A percentile compares a stretch with the other conserved stretches of the same genome.
Conservation (phyloP, 352 stramenopile species). For the Thalassiosira mediterranea region DNA sequence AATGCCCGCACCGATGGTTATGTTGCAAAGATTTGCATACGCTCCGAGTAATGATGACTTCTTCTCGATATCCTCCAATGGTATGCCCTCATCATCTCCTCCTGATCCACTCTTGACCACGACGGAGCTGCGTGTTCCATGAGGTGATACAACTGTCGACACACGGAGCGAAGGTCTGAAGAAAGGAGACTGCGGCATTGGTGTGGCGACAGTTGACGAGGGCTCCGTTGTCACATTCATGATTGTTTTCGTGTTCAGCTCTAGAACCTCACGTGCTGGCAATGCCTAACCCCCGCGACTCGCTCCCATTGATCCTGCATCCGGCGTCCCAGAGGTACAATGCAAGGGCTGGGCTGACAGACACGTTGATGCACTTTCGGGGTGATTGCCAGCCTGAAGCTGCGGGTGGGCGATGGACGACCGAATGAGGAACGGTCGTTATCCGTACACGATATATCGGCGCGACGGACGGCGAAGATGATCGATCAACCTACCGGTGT, state of each 20-base stretch:
- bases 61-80: slow-evolving; percentile 46
- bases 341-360: too few relatives aligned
- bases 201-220: not conserved
- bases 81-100: slow-evolving; percentile 11
- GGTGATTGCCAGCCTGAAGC: too few relatives aligned
- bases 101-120: slow-evolving; percentile 8
- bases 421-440: too few relatives aligned
- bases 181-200: slow-evolving; percentile 17
- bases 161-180: slow-evolving; percentile 26
- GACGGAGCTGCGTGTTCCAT: slow-evolving; percentile 1
- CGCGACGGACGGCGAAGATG: too few relatives aligned
- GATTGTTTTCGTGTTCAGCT: not conserved
- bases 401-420: too few relatives aligned
- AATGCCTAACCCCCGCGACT: too few relatives aligned
- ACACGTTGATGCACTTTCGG: too few relatives aligned
- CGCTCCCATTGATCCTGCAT: too few relatives aligned
- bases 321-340: too few relatives aligned
- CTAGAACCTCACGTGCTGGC: too few relatives aligned
- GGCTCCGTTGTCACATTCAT: not conserved
- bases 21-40: slow-evolving; percentile 82
- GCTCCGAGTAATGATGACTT: slow-evolving; percentile 75
- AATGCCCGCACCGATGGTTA: slow-evolving; percentile 84
- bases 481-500: too few relatives aligned
- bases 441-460: too few relatives aligned
- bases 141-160: slow-evolving; percentile 1